A percentile compares a stretch with the other conserved stretches of the same genome.
These are phyloP conservation scores for Anisodus acutangulus DNA, from an alignment of 257 asterid genomes.

Conservation along the genomic window DNA sequence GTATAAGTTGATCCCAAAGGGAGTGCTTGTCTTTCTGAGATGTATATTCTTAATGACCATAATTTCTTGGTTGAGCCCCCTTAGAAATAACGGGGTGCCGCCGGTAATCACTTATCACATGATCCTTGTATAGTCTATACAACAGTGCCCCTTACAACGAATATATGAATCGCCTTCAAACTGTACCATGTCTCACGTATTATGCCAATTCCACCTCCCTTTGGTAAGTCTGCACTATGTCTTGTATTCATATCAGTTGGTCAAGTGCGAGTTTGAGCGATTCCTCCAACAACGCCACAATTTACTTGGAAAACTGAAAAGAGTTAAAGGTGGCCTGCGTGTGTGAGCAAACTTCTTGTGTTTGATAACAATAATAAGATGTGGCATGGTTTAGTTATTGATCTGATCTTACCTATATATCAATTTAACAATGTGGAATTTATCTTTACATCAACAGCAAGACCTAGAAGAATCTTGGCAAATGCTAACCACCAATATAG, in stretches of 20 bases:
- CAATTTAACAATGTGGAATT: not conserved
- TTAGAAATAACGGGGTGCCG: not conserved
- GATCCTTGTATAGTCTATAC: slow-evolving; percentile 27
- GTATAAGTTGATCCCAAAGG: slow-evolving; percentile 15
- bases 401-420: not conserved
- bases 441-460: not conserved
- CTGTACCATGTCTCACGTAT: not conserved
- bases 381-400: not conserved
- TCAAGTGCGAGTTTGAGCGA: no score
- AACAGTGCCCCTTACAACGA: not conserved
- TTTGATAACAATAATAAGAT: not conserved
- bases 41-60: slow-evolving; percentile 22
- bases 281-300: no score
- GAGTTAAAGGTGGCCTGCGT: not conserved
- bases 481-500: not conserved
- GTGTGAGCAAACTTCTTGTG: not conserved
- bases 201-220: not conserved
- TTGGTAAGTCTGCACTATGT: not conserved
- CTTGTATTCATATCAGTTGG: not conserved
- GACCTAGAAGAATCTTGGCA: not conserved
- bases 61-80: slow-evolving; percentile 16
- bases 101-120: not conserved
- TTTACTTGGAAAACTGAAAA: not conserved
- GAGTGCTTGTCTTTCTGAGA: not conserved
- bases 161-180: not conserved